A percentile compares a stretch with the other conserved stretches of the same genome.
Evolutionary conservation across 2,329 filamentous ascomycete species (phyloP).

Genomic region (Microsporum ferrugineum): DNA sequence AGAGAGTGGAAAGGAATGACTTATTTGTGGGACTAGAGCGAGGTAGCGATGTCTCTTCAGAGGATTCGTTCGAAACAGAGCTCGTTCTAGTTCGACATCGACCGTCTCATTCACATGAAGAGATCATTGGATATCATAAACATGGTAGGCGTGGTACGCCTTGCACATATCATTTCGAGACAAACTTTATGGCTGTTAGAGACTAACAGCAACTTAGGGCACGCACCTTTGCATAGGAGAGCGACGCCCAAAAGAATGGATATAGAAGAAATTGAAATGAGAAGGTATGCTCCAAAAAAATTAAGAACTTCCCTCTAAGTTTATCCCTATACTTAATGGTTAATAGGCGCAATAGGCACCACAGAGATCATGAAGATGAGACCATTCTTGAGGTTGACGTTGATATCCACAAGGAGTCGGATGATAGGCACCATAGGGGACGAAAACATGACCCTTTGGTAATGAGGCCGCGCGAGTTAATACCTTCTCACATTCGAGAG

Average conservation of each 20-base stretch:
- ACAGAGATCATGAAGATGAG: conserved; percentile 51
- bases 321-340: conserved; percentile 21
- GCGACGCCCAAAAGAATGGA: conserved; percentile 25
- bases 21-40: conserved; percentile 27
- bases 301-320: conserved; percentile 22
- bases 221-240: conserved; percentile 20
- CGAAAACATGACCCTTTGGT: not conserved
- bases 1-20: conserved; percentile 22
- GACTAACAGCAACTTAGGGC: conserved; percentile 16
- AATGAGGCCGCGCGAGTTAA: conserved; percentile 12
- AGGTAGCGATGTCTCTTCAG: conserved; percentile 25
- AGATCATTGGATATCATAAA: conserved; percentile 78
- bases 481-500: conserved; percentile 8
- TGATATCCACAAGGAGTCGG: conserved; percentile 32
- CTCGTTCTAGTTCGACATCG: conserved; percentile 59
- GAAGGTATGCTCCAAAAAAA: conserved; percentile 31
- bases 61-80: conserved; percentile 33
- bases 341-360: conserved; percentile 33
- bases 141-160: conserved; percentile 69
- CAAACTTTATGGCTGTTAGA: not conserved
- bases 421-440: conserved; percentile 18
- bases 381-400: conserved; percentile 40
- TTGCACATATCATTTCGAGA: conserved; percentile 19
- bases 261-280: conserved; percentile 46
- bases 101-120: conserved; percentile 58